Base-by-base conservation (phyloP, 176 grass and related monocot species). In the Metroxylon sagu region DNA sequence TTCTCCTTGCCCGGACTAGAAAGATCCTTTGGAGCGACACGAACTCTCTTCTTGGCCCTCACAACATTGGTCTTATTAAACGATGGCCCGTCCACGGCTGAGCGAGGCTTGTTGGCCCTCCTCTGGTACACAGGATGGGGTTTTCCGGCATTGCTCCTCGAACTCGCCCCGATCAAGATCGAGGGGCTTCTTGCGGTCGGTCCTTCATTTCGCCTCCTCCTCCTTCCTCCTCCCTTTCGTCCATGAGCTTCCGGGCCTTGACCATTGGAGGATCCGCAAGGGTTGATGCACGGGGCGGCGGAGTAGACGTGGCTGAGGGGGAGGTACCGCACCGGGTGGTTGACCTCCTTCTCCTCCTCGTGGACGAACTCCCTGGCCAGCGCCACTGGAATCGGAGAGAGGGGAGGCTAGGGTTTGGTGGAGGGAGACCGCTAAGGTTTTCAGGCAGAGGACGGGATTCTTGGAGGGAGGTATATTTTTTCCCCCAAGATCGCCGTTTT, bases 251-350 rank as follows among this genome's bases (percentile, higher is more conserved):
- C 43, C 52, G 39, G 25, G 69, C 65, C 57, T 85, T 90, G 43
- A 74, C 85, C 53, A 17, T 6, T 43, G 65, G 65, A 68, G 4
- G 65, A 68, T 18, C 65, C 65, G 52, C 65, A 56, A 68, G 65
- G 65, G 79, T 52, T 70, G 50, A 51, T 54, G 51, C 79, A 67
- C 19, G 84, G 74, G 5, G 76, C 51, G n/a, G 87, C 74, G 4
- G 87, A 98, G 77, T 98, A 88, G 68, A 98, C 67, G n/a, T 57
- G 84, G 66, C 85, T 84, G 26, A 92, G 77, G 14, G 93, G 69
- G 21, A 89, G 74, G 67, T 88, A 83, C 54, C 93, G 93, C 35
- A 85, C 65, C 3, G 87, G 84, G 26, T 80, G 81, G 30, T 67
- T 54, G 4, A n/a, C 78, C 1, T 79, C 85, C 5, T 75, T 67